Percentiles rank a stretch among this genome's conserved stretches.
These are phyloP conservation scores for Porodaedalea pini DNA, from an alignment of 1,284 basidiomycete genomes.

Conservation along the genomic window DNA sequence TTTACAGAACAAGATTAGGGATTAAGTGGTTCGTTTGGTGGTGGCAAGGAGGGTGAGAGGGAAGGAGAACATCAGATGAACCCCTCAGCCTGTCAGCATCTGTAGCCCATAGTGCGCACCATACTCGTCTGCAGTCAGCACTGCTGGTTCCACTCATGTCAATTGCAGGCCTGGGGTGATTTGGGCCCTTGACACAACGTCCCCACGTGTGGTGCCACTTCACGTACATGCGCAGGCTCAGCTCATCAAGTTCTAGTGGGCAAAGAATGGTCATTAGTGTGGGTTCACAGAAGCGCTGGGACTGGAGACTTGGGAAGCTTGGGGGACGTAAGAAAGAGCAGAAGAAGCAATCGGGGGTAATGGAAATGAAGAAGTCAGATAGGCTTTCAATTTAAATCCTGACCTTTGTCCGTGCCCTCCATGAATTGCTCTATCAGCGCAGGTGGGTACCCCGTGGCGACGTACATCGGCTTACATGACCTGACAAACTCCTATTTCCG, in stretches of 20 bases:
- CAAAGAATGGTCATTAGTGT: background rate
- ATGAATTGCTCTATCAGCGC: conserved; percentile 17
- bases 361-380: background rate
- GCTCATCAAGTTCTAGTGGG: conserved; percentile 19
- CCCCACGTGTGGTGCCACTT: conserved; percentile 21
- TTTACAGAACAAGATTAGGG: background rate
- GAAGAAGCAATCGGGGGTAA: background rate
- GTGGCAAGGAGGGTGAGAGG: too few relatives aligned
- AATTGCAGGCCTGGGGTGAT: conserved; percentile 1
- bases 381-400: too few relatives aligned
- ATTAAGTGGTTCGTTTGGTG: too few relatives aligned
- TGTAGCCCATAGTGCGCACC: too few relatives aligned
- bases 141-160: conserved; percentile 11
- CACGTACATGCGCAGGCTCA: conserved; percentile 19
- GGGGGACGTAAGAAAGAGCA: background rate
- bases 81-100: background rate
- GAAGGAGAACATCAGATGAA: too few relatives aligned
- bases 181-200: conserved; percentile 8
- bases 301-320: background rate
- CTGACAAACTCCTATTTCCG: conserved; percentile 15
- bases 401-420: conserved; percentile 21
- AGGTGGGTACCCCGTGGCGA: conserved; percentile 20
- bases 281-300: background rate
- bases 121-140: conserved; percentile 13
- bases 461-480: conserved; percentile 22